phyloP scores from a whole-genome alignment of 257 asterid genomes.

The Ajuga chamaepitys region DNA sequence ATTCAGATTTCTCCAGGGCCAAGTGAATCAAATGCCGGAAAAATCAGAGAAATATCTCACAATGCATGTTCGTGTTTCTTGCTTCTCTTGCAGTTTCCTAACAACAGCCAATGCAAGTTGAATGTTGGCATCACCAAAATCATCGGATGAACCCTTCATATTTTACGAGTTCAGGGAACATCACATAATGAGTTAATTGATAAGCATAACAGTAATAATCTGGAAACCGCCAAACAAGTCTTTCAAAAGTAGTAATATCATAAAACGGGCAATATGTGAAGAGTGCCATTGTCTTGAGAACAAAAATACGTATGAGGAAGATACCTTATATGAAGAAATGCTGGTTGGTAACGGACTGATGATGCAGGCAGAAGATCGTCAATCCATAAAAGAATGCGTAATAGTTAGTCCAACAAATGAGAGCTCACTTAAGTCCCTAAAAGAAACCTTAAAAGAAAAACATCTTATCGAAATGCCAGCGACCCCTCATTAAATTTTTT shows the following conservation, averaged over 20 bases:
- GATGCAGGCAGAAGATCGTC: conserved; percentile 20
- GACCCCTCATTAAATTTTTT: background rate
- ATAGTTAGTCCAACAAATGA: conserved; percentile 22
- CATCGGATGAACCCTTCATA: conserved; percentile 94
- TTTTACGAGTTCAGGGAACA: conserved; percentile 21
- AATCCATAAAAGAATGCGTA: conserved; percentile 1
- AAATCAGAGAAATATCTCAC: conserved; percentile 31
- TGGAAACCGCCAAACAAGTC: background rate
- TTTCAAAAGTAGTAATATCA: background rate
- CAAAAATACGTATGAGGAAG: background rate
- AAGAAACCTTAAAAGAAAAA: background rate
- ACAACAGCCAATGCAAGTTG: conserved; percentile 83
- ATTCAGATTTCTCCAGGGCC: conserved; percentile 2
- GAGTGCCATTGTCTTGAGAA: background rate
- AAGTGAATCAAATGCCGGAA: background rate
- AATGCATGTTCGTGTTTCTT: conserved; percentile 82
- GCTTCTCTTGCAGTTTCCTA: conserved; percentile 68
- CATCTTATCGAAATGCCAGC: background rate
- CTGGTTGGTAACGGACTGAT: conserved; percentile 82
- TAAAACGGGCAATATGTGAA: background rate
- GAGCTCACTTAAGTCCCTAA: conserved; percentile 1
- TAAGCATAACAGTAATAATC: conserved; percentile 2
- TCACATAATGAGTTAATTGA: background rate
- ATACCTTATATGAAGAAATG: conserved; percentile 90
- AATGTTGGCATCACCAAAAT: conserved; percentile 90